Evolutionary conservation across 1,284 basidiomycete species (phyloP).

Genomic region (Cutaneotrichosporon cavernicola): DNA sequence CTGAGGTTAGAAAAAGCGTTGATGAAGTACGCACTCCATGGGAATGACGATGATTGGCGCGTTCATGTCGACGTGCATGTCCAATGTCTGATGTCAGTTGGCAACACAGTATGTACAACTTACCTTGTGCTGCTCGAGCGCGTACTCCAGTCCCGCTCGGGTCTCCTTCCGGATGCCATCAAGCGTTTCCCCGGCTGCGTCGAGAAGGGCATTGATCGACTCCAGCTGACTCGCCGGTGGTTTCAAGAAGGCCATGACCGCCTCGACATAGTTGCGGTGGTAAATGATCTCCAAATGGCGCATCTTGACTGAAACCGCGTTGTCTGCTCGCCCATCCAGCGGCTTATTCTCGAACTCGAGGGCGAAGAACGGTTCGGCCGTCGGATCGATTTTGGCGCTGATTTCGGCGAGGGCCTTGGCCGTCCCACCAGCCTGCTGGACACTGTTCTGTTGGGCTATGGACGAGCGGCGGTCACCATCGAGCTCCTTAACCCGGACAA

Average conservation of each 20-base stretch:
- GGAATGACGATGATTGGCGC: slow-evolving; percentile 97
- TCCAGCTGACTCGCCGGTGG: slow-evolving; percentile 94
- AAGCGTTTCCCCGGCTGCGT: slow-evolving; percentile 88
- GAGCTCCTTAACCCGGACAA: slow-evolving; percentile 80
- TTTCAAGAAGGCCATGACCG: slow-evolving; percentile 87
- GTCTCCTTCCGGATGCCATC: slow-evolving; percentile 96
- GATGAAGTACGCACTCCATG: slow-evolving; percentile 62
- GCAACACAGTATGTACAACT: not conserved
- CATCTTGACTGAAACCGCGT: slow-evolving; percentile 84
- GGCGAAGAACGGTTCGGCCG: slow-evolving; percentile 81
- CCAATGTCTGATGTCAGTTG: slow-evolving; percentile 62
- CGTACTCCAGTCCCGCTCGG: slow-evolving; percentile 89
- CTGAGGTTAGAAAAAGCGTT: slow-evolving; percentile 25
- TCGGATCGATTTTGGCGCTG: slow-evolving; percentile 36
- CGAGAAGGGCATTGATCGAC: slow-evolving; percentile 85
- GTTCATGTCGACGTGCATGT: slow-evolving; percentile 93
- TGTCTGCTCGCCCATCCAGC: slow-evolving; percentile 89
- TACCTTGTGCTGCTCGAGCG: slow-evolving; percentile 59
- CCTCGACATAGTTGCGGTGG: slow-evolving; percentile 90
- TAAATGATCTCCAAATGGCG: slow-evolving; percentile 98
- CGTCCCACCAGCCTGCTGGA: slow-evolving; percentile 34
- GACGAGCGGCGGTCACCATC: slow-evolving; percentile 23
- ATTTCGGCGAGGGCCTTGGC: slow-evolving; percentile 44
- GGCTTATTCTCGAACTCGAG: slow-evolving; percentile 92
- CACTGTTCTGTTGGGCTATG: slow-evolving; percentile 28